A percentile compares a stretch with the other conserved stretches of the same genome.
Evolutionary conservation across 306 rosid species (phyloP).

Genomic region (Senna siamea): DNA sequence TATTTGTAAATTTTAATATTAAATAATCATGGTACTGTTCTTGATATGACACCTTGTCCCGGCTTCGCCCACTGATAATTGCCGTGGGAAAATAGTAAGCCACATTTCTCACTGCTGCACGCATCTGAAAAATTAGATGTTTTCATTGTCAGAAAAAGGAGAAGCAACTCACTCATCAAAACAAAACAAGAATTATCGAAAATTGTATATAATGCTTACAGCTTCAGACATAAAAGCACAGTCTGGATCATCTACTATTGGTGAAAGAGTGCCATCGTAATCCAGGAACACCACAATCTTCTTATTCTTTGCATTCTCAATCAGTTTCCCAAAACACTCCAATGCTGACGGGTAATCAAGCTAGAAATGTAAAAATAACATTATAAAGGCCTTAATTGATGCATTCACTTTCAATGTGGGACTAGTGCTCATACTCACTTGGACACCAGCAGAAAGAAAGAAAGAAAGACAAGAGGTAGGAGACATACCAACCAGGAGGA

Average conservation of each 20-base stretch:
- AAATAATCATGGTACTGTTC: too few species aligned
- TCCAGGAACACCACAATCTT: slow-evolving; percentile 84
- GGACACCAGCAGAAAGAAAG: too few species aligned
- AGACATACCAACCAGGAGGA: slow-evolving; percentile 78
- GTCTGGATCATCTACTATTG: slow-evolving; percentile 93
- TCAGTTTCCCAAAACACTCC: slow-evolving; percentile 57
- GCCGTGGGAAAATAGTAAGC: slow-evolving; percentile 81
- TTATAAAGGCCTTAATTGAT: too few species aligned
- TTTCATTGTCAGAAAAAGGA: too few species aligned
- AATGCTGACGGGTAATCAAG: slow-evolving; percentile 85
- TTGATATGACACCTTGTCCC: slow-evolving; percentile 94
- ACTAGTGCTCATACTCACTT: too few species aligned
- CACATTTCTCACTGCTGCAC: slow-evolving; percentile 62
- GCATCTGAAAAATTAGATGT: slow-evolving; percentile 76
- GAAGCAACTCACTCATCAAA: too few species aligned
- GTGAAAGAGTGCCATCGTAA: slow-evolving; percentile 95
- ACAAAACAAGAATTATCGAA: too few species aligned
- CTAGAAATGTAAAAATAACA: slow-evolving; percentile 45
- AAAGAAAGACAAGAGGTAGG: too few species aligned
- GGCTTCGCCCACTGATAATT: slow-evolving; percentile 89
- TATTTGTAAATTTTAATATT: too few species aligned
- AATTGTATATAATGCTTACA: too few species aligned
- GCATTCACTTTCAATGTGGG: too few species aligned
- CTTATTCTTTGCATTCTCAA: slow-evolving; percentile 61
- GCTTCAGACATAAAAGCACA: slow-evolving; percentile 72